Base-by-base conservation (phyloP, 805 yeast species). In the Starmera quercuum region DNA sequence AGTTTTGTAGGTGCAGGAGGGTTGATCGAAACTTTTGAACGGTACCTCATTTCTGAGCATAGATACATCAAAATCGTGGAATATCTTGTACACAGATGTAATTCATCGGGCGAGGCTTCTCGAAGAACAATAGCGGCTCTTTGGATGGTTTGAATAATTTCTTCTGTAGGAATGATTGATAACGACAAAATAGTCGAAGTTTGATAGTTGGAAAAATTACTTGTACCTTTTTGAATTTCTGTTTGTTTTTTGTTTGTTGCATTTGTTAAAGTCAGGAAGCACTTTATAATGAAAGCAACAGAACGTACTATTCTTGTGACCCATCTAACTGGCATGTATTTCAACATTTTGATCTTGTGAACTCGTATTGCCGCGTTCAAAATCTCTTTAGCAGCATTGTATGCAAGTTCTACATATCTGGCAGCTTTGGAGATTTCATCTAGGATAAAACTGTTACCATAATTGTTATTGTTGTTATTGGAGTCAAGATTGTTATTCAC, bases 271-370 rank as follows among this genome's bases (percentile, higher is more conserved):
- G 85, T 79, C 42, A 81, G 53, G 49, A 84, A 77, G 49, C 94
- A 83, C 57, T 88, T 90, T 11, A 90, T 92, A 34, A 90, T 71
- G 53, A 87, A 88, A 2, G 95, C 92, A 10, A 86, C 86, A 0
- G 96, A 84, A 46, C 90, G 75, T 15, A 88, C 87, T 19, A 86
- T 76, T 33, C 95, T 67, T 0, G 84, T 81, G 6, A 83, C 78
- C 95, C 96, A 87, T 41, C 95, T 64, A n/a, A 86, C 87, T 1
- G 97, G 96, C 78, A 87, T 85, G 50, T 69, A 81, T 37, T 76
- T 66, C 34, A 86, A 59, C 64, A 80, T 59, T 38, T 71, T 73
- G 38, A 81, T 58, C 40, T 66, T 66, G 46, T 80, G 84, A 6
- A 86, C 76, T 26, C 92, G 59, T 36, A 73, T 75, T 4, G 88